Percentiles rank a stretch among this genome's conserved stretches.
These are phyloP conservation scores for Nymphaea thermarum DNA, from an alignment of 164 flowering plant genomes.

Conservation along the genomic window DNA sequence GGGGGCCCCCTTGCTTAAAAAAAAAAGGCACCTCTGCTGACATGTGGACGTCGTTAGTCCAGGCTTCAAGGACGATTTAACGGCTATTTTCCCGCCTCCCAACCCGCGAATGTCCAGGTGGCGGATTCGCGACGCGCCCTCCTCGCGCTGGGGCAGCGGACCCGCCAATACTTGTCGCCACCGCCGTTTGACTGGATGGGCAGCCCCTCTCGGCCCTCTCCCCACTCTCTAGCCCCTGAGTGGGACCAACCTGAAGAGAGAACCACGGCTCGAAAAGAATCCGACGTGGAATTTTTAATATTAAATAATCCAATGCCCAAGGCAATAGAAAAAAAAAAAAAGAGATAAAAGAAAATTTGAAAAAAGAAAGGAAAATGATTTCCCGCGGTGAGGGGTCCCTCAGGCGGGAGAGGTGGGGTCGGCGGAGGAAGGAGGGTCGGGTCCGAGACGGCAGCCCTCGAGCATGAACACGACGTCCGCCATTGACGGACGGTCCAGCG, in stretches of 20 bases:
- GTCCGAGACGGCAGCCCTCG: constrained; percentile 90
- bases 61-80: neutral
- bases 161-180: neutral
- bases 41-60: neutral
- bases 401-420: constrained; percentile 74
- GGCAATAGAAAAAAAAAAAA: constrained; percentile 1
- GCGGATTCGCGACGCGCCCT: neutral
- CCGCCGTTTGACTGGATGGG: neutral
- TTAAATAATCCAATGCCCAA: neutral
- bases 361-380: neutral
- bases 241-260: neutral
- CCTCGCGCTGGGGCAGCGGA: neutral
- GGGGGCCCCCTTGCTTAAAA: neutral
- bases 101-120: neutral
- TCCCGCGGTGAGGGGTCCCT: neutral
- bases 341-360: neutral
- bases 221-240: no score
- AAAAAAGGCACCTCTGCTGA: neutral
- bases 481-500: constrained; percentile 78
- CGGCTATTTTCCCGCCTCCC: neutral
- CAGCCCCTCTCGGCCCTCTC: no score
- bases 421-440: constrained; percentile 68
- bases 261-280: neutral
- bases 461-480: constrained; percentile 91
- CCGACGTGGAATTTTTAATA: neutral